Percentiles rank a stretch among this genome's conserved stretches.
These are phyloP conservation scores for Moricandia arvensis DNA, from an alignment of 345 rosid genomes.

Conservation along the genomic window DNA sequence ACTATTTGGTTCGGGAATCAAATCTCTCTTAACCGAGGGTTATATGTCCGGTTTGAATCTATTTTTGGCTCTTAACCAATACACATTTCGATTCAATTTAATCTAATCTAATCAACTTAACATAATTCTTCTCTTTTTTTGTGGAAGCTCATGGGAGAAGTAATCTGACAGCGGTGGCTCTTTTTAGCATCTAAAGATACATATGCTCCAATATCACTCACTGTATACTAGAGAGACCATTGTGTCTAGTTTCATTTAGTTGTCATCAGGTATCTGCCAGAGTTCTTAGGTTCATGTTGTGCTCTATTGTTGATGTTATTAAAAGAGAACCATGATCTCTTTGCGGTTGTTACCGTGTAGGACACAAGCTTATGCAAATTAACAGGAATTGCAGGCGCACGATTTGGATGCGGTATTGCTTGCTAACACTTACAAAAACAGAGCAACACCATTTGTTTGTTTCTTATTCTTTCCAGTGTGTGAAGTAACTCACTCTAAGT, in stretches of 20 bases:
- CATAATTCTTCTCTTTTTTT: no score
- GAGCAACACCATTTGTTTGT: background rate
- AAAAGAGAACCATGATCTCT: background rate
- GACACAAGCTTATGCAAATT: conserved; percentile 81
- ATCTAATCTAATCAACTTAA: background rate
- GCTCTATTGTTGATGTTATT: background rate
- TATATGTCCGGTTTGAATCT: background rate
- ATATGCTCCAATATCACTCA: background rate
- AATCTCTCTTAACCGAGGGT: background rate
- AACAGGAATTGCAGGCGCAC: conserved; percentile 88
- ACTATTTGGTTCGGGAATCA: background rate
- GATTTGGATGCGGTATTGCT: conserved; percentile 79
- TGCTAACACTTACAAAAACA: background rate
- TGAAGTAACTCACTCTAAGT: background rate
- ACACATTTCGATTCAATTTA: background rate
- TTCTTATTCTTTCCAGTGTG: background rate
- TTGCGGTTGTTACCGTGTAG: conserved; percentile 32
- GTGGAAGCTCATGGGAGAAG: conserved; percentile 34
- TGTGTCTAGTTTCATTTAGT: background rate
- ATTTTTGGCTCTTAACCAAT: background rate
- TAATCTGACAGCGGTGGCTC: conserved; percentile 24
- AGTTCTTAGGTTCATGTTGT: background rate
- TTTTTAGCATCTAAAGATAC: background rate
- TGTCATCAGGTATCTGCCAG: background rate
- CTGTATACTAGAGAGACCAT: background rate